A percentile compares a stretch with the other conserved stretches of the same genome.
phyloP scores from a whole-genome alignment of 2,329 filamentous ascomycete genomes.

The Cyanodermella asteris region DNA sequence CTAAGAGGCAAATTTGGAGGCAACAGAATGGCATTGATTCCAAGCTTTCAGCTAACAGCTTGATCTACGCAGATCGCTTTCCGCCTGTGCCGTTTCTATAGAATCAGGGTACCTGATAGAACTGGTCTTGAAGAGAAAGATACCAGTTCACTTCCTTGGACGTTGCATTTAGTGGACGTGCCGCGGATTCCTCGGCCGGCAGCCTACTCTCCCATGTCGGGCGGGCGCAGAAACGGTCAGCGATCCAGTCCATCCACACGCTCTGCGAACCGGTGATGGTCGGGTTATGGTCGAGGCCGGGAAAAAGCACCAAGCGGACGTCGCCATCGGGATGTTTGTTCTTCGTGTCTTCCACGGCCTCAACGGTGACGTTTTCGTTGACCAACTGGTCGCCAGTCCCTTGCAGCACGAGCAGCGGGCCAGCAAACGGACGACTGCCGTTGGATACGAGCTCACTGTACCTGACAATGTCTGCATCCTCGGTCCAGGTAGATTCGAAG shows the following conservation, averaged over 20 bases:
- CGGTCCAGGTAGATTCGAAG: conserved; percentile 3
- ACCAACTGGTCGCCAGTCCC: conserved; percentile 10
- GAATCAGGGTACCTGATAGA: too few relatives aligned
- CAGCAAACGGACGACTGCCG: conserved; percentile 10
- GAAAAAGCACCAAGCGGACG: conserved; percentile 11
- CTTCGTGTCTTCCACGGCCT: conserved; percentile 10
- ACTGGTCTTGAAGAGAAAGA: too few relatives aligned
- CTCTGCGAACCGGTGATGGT: conserved; percentile 12
- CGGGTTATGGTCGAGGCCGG: conserved; percentile 12
- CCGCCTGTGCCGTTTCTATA: too few relatives aligned
- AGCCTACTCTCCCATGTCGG: too few relatives aligned
- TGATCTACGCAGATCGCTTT: too few relatives aligned
- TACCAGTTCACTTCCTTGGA: too few relatives aligned
- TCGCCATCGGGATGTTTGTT: conserved; percentile 7
- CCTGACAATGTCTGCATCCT: conserved; percentile 1
- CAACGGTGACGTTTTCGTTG: conserved; percentile 7
- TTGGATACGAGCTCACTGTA: conserved; percentile 6
- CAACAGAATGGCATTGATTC: too few relatives aligned
- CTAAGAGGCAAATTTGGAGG: too few relatives aligned
- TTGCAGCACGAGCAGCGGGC: conserved; percentile 13
- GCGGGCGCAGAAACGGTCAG: conserved; percentile 5
- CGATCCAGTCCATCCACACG: conserved; percentile 12
- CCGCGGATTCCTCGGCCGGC: too few relatives aligned
- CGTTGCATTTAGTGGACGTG: too few relatives aligned
- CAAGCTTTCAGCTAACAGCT: too few relatives aligned